Base-by-base conservation (phyloP, 371 early-diverging fungal species). In the Actinomortierella wolfii region DNA sequence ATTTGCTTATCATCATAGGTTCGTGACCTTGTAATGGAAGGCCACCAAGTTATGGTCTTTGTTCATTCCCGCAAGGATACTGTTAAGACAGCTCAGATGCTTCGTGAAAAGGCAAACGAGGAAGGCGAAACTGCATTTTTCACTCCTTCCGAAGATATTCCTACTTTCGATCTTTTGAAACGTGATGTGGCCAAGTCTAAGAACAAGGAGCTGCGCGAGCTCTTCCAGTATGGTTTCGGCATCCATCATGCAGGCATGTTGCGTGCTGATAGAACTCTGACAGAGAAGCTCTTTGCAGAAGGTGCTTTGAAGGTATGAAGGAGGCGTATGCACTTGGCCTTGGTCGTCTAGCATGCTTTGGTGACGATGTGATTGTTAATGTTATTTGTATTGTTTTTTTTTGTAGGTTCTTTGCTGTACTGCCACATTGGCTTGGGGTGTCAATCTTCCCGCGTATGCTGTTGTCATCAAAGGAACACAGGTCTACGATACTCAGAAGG, bases 401-500 rank as follows among this genome's bases (percentile, higher is more conserved):
- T 34, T 6, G 11, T 34, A 34, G 34, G 95, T 99, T 17, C 86
- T 99, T 48, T 94, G 96, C 40, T 96, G 95, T 4, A 99, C 99
- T 11, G 97, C 99, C 15, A 99, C 99, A 0, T 83, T 99, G 50
- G 99, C 99, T 29, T 99, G 99, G 99, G 99, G 99, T 81, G 99
- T 99, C 57, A 99, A 99, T 76, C 86, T 99, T 67, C 99, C 99
- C 24, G 99, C 99, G 17, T 96, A 99, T 77, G 91, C 96, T 2
- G 99, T 99, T 50, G 94, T 99, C 54, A 98, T 99, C 78, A 98
- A 97, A 81, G 99, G 99, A 13, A 99, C 99, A 7, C 95, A 95
- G 73, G 93, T 98, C 61, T 99, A 99, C 76, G 87, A 89, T 23
- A 94, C 96, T 8, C 96, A 97, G 68, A 94, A 92, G 81, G 97